Percentiles rank a stretch among this genome's conserved stretches.
These are phyloP conservation scores for Aureobasidium melanogenum DNA, from an alignment of 2,329 filamentous ascomycete species.

Conservation along the genomic window DNA sequence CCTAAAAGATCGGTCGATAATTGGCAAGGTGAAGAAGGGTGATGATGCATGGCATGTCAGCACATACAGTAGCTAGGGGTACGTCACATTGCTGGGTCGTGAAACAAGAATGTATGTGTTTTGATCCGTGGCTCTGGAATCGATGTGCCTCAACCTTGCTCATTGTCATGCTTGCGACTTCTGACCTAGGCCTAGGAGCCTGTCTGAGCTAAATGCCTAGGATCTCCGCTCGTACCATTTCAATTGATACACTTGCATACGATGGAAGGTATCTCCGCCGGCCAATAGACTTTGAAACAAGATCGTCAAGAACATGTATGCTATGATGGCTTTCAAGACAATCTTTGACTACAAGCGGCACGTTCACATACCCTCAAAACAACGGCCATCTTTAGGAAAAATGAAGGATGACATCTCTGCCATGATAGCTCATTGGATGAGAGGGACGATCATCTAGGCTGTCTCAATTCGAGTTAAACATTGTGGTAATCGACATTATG, in stretches of 20 bases:
- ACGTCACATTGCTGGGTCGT: constrained; percentile 3
- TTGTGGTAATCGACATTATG: not conserved
- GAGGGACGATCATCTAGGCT: not conserved
- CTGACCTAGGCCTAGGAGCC: not conserved
- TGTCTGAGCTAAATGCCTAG: not conserved
- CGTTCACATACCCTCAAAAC: not conserved
- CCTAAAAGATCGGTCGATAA: not conserved
- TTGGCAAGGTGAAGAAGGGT: not conserved
- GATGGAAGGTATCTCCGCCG: not conserved
- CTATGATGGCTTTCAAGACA: not conserved
- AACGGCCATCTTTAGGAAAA: no score
- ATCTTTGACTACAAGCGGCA: not conserved
- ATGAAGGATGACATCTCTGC: not conserved
- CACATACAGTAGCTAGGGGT: not conserved
- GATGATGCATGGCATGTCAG: not conserved
- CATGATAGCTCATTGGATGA: not conserved
- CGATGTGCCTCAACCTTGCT: not conserved
- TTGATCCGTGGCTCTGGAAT: constrained; percentile 6
- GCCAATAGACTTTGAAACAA: no score
- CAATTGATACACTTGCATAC: not conserved
- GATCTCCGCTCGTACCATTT: no score
- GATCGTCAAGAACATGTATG: no score
- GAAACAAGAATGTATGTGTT: not conserved
- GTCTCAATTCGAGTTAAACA: not conserved
- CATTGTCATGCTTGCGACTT: not conserved